Base-by-base conservation (phyloP, 1,139 yeast species). In the Candida tetrigidarum region DNA sequence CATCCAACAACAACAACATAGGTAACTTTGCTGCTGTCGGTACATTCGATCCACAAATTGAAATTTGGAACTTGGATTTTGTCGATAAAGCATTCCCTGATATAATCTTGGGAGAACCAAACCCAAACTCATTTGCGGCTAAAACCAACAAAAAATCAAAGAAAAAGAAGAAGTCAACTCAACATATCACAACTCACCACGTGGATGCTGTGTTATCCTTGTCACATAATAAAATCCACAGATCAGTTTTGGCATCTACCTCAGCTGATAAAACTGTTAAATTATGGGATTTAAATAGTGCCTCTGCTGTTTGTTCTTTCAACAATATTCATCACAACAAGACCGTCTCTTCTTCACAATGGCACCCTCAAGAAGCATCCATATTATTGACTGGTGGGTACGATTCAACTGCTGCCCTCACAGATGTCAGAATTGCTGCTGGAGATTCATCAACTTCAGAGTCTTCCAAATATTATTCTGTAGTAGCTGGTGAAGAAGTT, bases 11-110 rank as follows among this genome's bases (percentile, higher is more conserved):
- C 30, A 56, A 64, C 35, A 77, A 80, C 50, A 71, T 83, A 33
- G 97, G 96, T 8, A 93, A 91, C 64, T 90, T 88, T 66, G 98
- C 96, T 2, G 99, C 99, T 11, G 76, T 93, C 51, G 98, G 99
- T 62, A 89, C 99, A 1, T 92, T 93, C 64, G 99, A 93, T 58
- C 99, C 99, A 32, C 96, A 88, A 61, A 93, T 93, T 64, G 99
- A 93, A 67, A 78, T 93, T 50, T 95, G 99, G 99, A 90, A 93
- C 67, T 74, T 93, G 58, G 99, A 93, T 65, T 84, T 86, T 52
- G 78, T 92, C 36, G 98, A 95, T 60, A 89, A 90, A 59, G 95
- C 96, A 22, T 93, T 89, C 77, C 99, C 99, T 14, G 96, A 91
- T 60, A 76, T 88, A 57, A 90, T 95, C 48, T 76, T 93, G 50